Conservation (phyloP, 2,329 filamentous ascomycete genomes). For the Verticillium isaacii region DNA sequence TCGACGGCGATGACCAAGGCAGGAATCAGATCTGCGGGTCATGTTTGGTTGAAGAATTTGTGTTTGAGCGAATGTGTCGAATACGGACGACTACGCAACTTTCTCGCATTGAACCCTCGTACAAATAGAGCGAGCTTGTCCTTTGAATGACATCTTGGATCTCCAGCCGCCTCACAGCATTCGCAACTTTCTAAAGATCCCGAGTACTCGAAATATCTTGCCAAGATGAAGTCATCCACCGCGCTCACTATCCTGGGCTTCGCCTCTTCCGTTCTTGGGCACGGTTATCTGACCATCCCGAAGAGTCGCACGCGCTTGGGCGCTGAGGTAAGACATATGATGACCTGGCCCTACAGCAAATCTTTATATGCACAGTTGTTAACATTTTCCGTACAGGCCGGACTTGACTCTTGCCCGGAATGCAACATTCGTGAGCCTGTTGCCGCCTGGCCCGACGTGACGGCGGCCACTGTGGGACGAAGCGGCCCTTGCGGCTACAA, state of each 20-base stretch:
- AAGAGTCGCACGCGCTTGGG: slow-evolving; percentile 39
- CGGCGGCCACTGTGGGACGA: slow-evolving; percentile 37
- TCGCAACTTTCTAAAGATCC: neutral
- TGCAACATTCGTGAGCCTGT: slow-evolving; percentile 52
- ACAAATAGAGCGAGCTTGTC: neutral
- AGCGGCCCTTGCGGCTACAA: slow-evolving; percentile 51
- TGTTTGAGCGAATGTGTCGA: neutral
- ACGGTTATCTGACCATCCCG: slow-evolving; percentile 40
- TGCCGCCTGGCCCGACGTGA: slow-evolving; percentile 41
- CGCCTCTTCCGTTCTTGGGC: slow-evolving; percentile 23
- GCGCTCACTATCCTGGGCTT: slow-evolving; percentile 7
- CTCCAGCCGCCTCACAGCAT: neutral
- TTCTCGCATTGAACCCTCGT: neutral
- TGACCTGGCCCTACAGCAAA: neutral
- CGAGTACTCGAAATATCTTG: neutral
- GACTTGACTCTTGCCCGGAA: slow-evolving; percentile 46
- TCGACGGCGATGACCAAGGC: neutral
- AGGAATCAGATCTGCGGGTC: neutral
- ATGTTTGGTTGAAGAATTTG: neutral
- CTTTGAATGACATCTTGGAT: neutral
- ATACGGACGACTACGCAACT: neutral
- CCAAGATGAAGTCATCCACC: slow-evolving; percentile 8
- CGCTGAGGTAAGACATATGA: slow-evolving; percentile 28
- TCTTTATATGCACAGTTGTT: slow-evolving; percentile 1
- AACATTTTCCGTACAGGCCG: slow-evolving; percentile 25